Conservation (phyloP, 225 moss, liverwort and hornwort genomes). For the Rhytidiadelphus loreus region DNA sequence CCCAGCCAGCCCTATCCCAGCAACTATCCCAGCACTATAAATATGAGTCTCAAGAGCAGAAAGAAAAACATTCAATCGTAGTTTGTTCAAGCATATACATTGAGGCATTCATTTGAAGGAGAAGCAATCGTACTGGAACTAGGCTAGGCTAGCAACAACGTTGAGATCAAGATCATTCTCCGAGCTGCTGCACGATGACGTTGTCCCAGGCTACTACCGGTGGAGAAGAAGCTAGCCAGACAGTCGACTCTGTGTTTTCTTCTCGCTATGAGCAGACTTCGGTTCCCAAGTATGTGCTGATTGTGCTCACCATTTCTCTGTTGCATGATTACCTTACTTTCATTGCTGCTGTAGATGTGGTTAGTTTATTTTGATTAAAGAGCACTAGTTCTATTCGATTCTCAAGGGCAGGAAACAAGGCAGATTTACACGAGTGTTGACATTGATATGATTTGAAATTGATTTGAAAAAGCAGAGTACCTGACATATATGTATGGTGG, state of each 20-base stretch:
- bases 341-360: background rate
- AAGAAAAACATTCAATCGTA: background rate
- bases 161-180: background rate
- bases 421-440: background rate
- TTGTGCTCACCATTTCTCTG: background rate
- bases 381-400: background rate
- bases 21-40: background rate
- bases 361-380: background rate
- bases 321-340: background rate
- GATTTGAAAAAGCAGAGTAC: background rate
- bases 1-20: too few relatives aligned
- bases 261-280: conserved; percentile 24
- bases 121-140: background rate
- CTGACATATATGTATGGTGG: background rate
- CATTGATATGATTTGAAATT: background rate
- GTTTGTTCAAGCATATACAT: background rate
- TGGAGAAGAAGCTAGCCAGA: background rate
- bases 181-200: conserved; percentile 22
- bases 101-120: background rate
- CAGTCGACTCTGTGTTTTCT: conserved; percentile 24
- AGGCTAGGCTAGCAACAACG: background rate
- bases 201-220: background rate
- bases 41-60: background rate
- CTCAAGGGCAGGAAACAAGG: background rate
- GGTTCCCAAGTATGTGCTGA: conserved; percentile 11